Percentiles rank a stretch among this genome's conserved stretches.
Conservation (phyloP, 2,329 filamentous ascomycete species). For the Colletotrichum orchidophilum region DNA sequence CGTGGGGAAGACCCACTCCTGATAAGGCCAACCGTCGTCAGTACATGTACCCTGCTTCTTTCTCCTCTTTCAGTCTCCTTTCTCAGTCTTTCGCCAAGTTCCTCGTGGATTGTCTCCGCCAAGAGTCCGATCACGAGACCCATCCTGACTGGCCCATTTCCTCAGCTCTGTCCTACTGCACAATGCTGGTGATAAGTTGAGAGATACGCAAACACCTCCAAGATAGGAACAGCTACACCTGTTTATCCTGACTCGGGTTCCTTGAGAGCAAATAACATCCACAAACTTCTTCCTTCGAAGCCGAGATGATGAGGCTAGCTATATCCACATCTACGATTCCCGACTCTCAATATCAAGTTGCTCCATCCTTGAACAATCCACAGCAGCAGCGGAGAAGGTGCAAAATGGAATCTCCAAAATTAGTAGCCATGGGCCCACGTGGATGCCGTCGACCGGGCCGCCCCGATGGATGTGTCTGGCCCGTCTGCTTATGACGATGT, state of each 20-base stretch:
- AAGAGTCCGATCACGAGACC: neutral
- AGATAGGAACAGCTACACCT: too few relatives aligned
- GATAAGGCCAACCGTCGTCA: too few relatives aligned
- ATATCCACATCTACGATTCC: neutral
- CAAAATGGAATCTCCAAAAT: too few relatives aligned
- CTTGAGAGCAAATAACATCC: rapidly evolving
- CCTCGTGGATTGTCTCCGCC: neutral
- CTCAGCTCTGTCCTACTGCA: too few relatives aligned
- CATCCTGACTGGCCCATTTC: neutral
- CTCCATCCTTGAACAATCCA: too few relatives aligned
- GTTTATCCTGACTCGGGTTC: rapidly evolving
- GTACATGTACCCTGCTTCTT: too few relatives aligned
- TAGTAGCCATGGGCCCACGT: neutral
- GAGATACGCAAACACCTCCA: neutral
- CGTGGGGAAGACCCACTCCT: neutral
- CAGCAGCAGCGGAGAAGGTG: too few relatives aligned
- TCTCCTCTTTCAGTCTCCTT: neutral
- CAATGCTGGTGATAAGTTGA: too few relatives aligned
- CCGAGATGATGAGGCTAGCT: neutral
- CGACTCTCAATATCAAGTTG: too few relatives aligned
- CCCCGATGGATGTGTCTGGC: neutral
- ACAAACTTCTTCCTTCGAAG: neutral
- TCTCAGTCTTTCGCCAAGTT: neutral
- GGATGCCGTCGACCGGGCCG: neutral
- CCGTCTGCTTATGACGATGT: neutral